Evolutionary conservation across 371 early-diverging fungal genomes (phyloP).

Genomic region (Mucor mucedo): DNA sequence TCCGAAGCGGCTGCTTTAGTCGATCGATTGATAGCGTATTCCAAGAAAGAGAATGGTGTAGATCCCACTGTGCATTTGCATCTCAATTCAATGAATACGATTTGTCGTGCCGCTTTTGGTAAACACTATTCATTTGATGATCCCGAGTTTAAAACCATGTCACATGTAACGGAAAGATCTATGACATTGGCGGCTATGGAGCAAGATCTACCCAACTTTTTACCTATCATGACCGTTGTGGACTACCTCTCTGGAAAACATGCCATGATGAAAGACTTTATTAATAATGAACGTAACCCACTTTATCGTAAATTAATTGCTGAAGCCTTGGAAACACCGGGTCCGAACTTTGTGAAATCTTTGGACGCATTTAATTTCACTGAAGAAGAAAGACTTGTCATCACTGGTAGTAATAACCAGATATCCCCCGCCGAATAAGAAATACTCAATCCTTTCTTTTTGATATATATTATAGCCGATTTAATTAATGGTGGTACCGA

Average conservation of each 20-base stretch:
- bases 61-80: slow-evolving; percentile 12
- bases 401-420: background rate
- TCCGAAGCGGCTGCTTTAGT: slow-evolving; percentile 5
- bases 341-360: slow-evolving; percentile 1
- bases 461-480: slow-evolving; percentile 3
- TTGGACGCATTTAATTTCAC: slow-evolving; percentile 1
- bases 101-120: slow-evolving; percentile 9
- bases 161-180: background rate
- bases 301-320: background rate
- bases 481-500: slow-evolving; percentile 25
- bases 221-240: slow-evolving; percentile 12
- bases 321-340: slow-evolving; percentile 6
- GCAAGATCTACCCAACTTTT: slow-evolving; percentile 8
- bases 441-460: background rate
- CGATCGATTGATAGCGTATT: background rate
- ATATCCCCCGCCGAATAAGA: too few species aligned
- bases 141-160: background rate
- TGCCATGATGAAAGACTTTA: background rate
- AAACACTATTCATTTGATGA: background rate
- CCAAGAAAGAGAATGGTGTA: background rate
- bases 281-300: slow-evolving; percentile 9
- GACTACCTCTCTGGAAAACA: slow-evolving; percentile 4
- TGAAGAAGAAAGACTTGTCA: slow-evolving; percentile 9
- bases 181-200: slow-evolving; percentile 11
- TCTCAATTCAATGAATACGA: slow-evolving; percentile 18